Evolutionary conservation across 1,284 basidiomycete species (phyloP).

Genomic region (Boletus sp.): DNA sequence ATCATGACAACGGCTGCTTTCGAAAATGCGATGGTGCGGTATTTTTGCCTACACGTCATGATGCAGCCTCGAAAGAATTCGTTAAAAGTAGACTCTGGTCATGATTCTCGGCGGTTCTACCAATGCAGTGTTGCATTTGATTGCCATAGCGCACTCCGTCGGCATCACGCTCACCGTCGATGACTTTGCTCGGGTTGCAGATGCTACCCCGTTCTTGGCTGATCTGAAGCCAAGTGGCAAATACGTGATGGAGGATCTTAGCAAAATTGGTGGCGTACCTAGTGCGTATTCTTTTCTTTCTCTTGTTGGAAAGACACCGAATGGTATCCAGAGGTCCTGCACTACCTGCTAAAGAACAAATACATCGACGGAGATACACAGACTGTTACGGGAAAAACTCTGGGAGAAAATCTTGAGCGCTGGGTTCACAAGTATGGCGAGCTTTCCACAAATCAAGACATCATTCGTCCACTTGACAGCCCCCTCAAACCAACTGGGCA

Average conservation of each 20-base stretch:
- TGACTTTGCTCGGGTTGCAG: slow-evolving; percentile 84
- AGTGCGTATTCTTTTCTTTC: slow-evolving; percentile 45
- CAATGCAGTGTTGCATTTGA: slow-evolving; percentile 87
- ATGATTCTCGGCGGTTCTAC: slow-evolving; percentile 95
- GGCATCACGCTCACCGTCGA: slow-evolving; percentile 80
- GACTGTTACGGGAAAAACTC: slow-evolving; percentile 84
- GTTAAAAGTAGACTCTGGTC: slow-evolving; percentile 63
- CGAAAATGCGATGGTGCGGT: slow-evolving; percentile 89
- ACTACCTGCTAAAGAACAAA: slow-evolving; percentile 78
- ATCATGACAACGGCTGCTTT: slow-evolving; percentile 96
- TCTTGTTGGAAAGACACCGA: slow-evolving; percentile 7
- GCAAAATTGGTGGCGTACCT: slow-evolving; percentile 86
- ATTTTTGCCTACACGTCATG: slow-evolving; percentile 9
- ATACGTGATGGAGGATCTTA: slow-evolving; percentile 88
- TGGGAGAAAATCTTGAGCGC: slow-evolving; percentile 84
- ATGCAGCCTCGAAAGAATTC: slow-evolving; percentile 11
- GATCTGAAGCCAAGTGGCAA: slow-evolving; percentile 89
- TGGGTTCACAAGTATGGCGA: slow-evolving; percentile 80
- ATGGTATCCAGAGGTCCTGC: slow-evolving; percentile 63
- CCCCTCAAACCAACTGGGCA: slow-evolving; percentile 91
- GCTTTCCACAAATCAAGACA: slow-evolving; percentile 67
- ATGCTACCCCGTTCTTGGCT: slow-evolving; percentile 83
- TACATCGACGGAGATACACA: slow-evolving; percentile 81
- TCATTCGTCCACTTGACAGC: slow-evolving; percentile 78
- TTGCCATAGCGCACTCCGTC: slow-evolving; percentile 86